A percentile compares a stretch with the other conserved stretches of the same genome.
phyloP scores from a whole-genome alignment of 148 eudicot genomes.

The Amaranthus hypochondriacus region DNA sequence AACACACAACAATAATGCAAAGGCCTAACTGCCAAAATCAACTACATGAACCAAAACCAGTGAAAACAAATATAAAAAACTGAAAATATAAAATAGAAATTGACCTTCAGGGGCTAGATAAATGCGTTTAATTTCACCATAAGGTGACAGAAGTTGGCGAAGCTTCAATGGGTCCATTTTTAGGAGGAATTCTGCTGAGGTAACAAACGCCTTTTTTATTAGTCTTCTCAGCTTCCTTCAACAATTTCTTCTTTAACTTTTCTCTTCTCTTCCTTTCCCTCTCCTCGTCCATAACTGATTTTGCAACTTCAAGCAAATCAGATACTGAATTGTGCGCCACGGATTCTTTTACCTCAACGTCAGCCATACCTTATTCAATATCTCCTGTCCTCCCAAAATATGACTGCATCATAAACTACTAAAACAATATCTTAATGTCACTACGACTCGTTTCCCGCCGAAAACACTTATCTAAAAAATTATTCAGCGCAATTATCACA shows the following conservation, averaged over 20 bases:
- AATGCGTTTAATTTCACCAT: constrained; percentile 64
- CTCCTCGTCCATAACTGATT: constrained; percentile 6
- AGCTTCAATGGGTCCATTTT: constrained; percentile 72
- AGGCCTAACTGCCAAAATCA: not conserved
- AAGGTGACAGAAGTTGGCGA: constrained; percentile 67
- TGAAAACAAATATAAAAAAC: not conserved
- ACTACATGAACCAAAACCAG: not conserved
- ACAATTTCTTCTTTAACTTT: constrained; percentile 46
- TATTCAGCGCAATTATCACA: too few species aligned
- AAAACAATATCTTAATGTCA: too few species aligned
- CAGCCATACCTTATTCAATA: not conserved
- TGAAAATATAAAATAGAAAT: not conserved
- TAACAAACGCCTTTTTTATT: constrained; percentile 68
- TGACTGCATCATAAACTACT: too few species aligned
- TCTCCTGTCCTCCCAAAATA: not conserved
- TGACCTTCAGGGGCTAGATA: constrained; percentile 77
- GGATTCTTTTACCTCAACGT: not conserved
- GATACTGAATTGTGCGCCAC: not conserved
- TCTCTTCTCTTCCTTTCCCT: constrained; percentile 33
- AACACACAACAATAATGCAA: too few species aligned
- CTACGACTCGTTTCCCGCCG: too few species aligned
- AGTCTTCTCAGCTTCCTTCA: constrained; percentile 54
- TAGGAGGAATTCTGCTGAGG: constrained; percentile 79
- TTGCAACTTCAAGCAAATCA: not conserved
- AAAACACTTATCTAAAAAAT: too few species aligned